Percentiles rank a stretch among this genome's conserved stretches.
Evolutionary conservation across 805 yeast species (phyloP).

Genomic region (Wickerhamomyces ciferrii): DNA sequence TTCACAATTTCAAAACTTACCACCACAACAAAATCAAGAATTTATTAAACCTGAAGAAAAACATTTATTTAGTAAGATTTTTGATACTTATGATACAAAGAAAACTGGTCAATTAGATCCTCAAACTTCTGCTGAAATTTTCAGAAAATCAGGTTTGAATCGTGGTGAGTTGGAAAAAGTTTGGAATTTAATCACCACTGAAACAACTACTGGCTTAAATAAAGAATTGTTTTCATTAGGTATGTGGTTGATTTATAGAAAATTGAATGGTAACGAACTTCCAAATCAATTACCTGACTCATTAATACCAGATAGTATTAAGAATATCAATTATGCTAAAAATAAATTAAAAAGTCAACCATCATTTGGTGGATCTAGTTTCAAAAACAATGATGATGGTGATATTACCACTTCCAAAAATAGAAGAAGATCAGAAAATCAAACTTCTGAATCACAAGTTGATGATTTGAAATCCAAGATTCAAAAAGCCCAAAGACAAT

Average conservation of each 20-base stretch:
- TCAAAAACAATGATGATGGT: slow-evolving; percentile 71
- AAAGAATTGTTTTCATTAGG: slow-evolving; percentile 93
- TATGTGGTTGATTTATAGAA: slow-evolving; percentile 92
- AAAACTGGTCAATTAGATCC: slow-evolving; percentile 73
- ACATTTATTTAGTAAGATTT: slow-evolving; percentile 78
- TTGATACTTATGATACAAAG: slow-evolving; percentile 77
- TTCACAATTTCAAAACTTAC: slow-evolving; percentile 21
- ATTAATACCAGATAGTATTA: slow-evolving; percentile 80
- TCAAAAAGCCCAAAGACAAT: slow-evolving; percentile 63
- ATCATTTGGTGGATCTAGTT: slow-evolving; percentile 33
- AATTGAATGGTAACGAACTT: slow-evolving; percentile 81
- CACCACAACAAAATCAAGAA: slow-evolving; percentile 38
- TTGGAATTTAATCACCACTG: slow-evolving; percentile 85
- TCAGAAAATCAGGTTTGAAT: slow-evolving; percentile 85
- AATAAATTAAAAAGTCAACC: slow-evolving; percentile 29
- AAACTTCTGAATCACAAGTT: slow-evolving; percentile 21
- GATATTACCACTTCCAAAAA: slow-evolving; percentile 68
- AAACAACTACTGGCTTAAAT: slow-evolving; percentile 77
- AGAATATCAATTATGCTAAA: slow-evolving; percentile 70
- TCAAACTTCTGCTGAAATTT: slow-evolving; percentile 74
- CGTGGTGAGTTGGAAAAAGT: slow-evolving; percentile 84
- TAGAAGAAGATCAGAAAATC: slow-evolving; percentile 33
- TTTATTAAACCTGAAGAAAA: slow-evolving; percentile 87
- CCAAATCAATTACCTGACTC: slow-evolving; percentile 85
- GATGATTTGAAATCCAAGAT: slow-evolving; percentile 58